phyloP scores from a whole-genome alignment of 192 early-diverging fungal species.

The Paraglomus brasilianum region DNA sequence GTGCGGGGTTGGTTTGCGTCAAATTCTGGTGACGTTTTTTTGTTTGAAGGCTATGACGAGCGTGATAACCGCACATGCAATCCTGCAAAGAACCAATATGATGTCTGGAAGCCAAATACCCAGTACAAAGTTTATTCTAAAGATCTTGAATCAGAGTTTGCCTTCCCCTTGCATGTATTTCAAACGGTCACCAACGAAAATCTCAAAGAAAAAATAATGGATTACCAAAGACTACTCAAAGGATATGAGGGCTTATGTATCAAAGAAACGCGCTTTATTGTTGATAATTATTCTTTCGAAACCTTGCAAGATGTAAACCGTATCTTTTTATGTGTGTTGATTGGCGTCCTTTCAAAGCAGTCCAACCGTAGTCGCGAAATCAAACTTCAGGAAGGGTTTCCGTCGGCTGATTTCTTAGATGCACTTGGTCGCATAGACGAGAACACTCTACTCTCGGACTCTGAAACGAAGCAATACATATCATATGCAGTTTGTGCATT shows the following conservation, averaged over 20 bases:
- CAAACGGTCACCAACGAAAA: background rate
- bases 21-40: background rate
- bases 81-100: background rate
- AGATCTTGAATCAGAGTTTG: background rate
- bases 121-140: background rate
- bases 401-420: background rate
- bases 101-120: background rate
- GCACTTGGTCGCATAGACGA: background rate
- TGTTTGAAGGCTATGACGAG: background rate
- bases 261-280: background rate
- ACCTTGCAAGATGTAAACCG: background rate
- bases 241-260: background rate
- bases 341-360: background rate
- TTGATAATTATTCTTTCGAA: background rate
- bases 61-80: background rate
- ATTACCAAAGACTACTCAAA: background rate
- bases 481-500: background rate
- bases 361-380: background rate
- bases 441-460: background rate
- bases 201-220: constrained; percentile 1
- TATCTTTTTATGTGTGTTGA: background rate
- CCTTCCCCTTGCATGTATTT: background rate
- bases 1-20: background rate
- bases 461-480: background rate
- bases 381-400: background rate